A percentile compares a stretch with the other conserved stretches of the same genome.
phyloP scores from a whole-genome alignment of 108 stramenopile species.

The Poteriospumella lacustris region DNA sequence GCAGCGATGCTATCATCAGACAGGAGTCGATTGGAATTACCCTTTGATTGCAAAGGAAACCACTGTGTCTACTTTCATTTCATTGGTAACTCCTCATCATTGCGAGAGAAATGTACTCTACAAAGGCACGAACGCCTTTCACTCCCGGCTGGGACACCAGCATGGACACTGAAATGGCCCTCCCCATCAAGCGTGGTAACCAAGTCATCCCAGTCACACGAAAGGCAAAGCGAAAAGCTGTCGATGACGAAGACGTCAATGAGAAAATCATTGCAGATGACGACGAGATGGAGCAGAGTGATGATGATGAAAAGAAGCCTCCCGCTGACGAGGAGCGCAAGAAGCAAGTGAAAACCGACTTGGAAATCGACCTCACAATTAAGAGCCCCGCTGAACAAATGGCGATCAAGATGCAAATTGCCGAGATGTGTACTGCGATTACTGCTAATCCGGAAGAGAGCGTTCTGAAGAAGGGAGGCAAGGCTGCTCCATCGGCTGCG shows the following conservation, averaged over 20 bases:
- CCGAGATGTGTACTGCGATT: not conserved
- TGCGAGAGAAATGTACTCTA: not conserved
- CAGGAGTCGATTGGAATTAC: no score
- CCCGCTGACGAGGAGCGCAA: not conserved
- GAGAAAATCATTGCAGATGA: not conserved
- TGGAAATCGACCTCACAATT: not conserved
- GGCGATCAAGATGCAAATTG: not conserved
- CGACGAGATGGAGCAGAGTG: not conserved
- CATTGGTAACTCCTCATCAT: not conserved
- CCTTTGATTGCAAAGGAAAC: not conserved
- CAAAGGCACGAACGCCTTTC: not conserved
- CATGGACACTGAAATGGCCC: not conserved
- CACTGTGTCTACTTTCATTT: not conserved
- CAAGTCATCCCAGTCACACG: not conserved
- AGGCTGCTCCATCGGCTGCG: no score
- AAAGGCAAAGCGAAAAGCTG: not conserved
- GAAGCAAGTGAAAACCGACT: not conserved
- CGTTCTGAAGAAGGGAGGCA: no score
- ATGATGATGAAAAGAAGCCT: not conserved
- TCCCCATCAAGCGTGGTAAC: not conserved
- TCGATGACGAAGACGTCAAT: not conserved
- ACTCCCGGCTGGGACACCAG: not conserved
- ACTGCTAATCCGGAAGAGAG: constrained; percentile 1
- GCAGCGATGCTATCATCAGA: no score
- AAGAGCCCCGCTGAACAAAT: not conserved